phyloP scores from a whole-genome alignment of 2,329 filamentous ascomycete genomes.

The Davidsoniella neocaledoniae region DNA sequence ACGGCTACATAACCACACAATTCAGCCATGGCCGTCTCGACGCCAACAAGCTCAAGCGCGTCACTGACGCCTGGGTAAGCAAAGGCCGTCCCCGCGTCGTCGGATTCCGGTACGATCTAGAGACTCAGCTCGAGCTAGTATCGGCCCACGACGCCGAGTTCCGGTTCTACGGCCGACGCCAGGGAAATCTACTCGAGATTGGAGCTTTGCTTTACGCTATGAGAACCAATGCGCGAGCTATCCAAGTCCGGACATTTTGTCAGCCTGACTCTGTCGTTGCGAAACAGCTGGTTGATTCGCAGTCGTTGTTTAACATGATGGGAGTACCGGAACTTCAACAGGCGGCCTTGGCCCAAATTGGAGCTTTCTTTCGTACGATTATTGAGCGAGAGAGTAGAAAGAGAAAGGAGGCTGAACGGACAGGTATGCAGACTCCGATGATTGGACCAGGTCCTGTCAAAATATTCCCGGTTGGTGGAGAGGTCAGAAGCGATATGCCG shows the following conservation, averaged over 20 bases:
- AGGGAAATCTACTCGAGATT: constrained; percentile 27
- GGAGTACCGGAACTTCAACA: constrained; percentile 28
- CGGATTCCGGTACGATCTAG: constrained; percentile 41
- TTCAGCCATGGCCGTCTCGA: constrained; percentile 38
- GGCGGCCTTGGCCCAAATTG: constrained; percentile 30
- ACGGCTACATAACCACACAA: constrained; percentile 35
- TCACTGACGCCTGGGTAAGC: constrained; percentile 34
- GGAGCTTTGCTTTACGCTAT: constrained; percentile 33
- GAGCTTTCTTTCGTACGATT: constrained; percentile 36
- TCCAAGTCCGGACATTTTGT: constrained; percentile 39
- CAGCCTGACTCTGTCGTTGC: constrained; percentile 40
- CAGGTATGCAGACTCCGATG: constrained; percentile 12
- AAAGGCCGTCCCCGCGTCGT: constrained; percentile 37
- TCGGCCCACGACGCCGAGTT: constrained; percentile 33
- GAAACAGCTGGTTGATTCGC: constrained; percentile 38
- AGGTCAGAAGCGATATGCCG: constrained; percentile 6
- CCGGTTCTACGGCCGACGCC: constrained; percentile 34
- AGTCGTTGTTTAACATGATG: constrained; percentile 33
- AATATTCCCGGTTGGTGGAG: constrained; percentile 7
- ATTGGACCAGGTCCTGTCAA: constrained; percentile 3
- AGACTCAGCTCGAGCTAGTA: constrained; percentile 42
- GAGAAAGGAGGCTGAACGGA: constrained; percentile 16
- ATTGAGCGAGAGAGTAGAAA: constrained; percentile 28
- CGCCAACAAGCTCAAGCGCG: constrained; percentile 31
- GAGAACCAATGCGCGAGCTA: constrained; percentile 33